Conservation (phyloP, 2,329 filamentous ascomycete species). For the Botryotinia convoluta region DNA sequence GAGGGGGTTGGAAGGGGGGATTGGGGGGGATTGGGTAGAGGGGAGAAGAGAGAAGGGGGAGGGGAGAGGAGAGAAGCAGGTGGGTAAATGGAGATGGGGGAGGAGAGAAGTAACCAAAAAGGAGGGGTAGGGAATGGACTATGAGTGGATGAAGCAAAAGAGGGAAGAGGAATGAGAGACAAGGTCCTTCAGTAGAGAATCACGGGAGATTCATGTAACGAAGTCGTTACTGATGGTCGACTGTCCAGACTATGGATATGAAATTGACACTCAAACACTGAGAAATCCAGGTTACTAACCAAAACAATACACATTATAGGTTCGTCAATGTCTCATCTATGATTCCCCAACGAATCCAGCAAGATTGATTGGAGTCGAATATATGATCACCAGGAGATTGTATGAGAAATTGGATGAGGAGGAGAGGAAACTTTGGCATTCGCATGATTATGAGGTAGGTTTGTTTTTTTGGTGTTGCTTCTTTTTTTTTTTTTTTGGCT, state of each 20-base stretch:
- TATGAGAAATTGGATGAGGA: conserved; percentile 63
- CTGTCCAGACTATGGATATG: neutral
- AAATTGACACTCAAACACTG: neutral
- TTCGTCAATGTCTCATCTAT: conserved; percentile 78
- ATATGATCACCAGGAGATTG: conserved; percentile 62
- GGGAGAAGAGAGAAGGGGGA: fast-evolving
- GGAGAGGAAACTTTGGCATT: conserved; percentile 78
- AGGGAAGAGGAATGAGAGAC: neutral
- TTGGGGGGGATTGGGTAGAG: too few species aligned
- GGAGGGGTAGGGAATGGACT: fast-evolving
- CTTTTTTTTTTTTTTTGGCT: conserved; percentile 51
- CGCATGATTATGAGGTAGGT: conserved; percentile 54
- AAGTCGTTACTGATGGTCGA: neutral
- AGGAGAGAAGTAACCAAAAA: neutral
- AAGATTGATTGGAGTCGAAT: conserved; percentile 79
- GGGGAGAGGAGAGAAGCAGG: neutral
- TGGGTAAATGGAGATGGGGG: neutral
- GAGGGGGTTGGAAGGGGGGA: neutral
- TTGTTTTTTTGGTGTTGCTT: conserved; percentile 41
- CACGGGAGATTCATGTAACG: neutral
- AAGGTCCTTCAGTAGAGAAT: neutral
- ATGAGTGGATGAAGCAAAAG: neutral
- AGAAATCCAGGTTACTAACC: neutral
- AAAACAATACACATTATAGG: neutral
- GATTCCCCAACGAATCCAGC: conserved; percentile 66